Conservation (phyloP, 345 rosid genomes). For the Heritiera littoralis region DNA sequence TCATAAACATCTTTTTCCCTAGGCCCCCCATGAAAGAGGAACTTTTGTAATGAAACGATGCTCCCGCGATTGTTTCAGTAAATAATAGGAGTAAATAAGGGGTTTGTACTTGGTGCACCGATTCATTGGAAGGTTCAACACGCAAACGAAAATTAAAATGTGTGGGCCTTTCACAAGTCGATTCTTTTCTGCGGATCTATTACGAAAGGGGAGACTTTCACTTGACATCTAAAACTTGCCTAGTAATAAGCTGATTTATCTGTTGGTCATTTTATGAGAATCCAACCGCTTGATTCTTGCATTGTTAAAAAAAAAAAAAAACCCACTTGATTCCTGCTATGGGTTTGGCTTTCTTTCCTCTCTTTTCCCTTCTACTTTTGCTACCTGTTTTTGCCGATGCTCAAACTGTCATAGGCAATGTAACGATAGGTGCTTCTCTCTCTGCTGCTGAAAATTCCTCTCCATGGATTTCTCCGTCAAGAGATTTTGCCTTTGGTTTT, state of each 20-base stretch:
- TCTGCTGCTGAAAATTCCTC: constrained; percentile 6
- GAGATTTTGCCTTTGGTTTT: constrained; percentile 51
- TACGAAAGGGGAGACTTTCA: background rate
- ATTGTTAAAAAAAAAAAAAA: too few species aligned
- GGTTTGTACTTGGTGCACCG: too few species aligned
- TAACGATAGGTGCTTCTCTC: constrained; percentile 2
- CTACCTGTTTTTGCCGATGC: background rate
- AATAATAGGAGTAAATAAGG: too few species aligned
- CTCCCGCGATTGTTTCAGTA: too few species aligned
- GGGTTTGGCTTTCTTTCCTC: background rate
- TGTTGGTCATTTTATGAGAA: background rate
- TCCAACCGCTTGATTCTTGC: background rate
- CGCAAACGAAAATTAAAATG: too few species aligned
- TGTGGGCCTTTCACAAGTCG: too few species aligned
- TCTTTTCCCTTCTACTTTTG: background rate
- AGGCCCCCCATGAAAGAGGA: too few species aligned
- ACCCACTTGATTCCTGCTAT: background rate
- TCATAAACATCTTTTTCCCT: too few species aligned
- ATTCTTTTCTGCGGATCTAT: background rate
- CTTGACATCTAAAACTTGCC: background rate
- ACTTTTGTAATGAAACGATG: too few species aligned
- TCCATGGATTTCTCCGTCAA: constrained; percentile 31
- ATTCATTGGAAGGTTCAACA: too few species aligned
- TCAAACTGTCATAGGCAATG: constrained; percentile 5
- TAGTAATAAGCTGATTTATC: background rate